phyloP scores from a whole-genome alignment of 306 rosid species.

The Betula pendula region DNA sequence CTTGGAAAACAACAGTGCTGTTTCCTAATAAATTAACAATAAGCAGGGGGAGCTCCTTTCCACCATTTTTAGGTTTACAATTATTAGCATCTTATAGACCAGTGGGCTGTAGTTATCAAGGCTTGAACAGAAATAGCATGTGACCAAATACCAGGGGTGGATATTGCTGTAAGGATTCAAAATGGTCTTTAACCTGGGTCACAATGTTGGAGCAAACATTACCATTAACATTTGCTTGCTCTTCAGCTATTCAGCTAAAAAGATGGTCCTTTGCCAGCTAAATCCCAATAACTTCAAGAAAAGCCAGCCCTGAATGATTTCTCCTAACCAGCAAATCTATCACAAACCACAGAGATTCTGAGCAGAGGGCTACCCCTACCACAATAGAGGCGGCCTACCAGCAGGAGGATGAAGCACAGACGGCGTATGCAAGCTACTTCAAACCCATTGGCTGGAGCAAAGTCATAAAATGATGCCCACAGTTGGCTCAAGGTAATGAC shows the following conservation, averaged over 20 bases:
- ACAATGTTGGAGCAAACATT: neutral
- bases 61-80: neutral
- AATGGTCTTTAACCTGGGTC: neutral
- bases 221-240: conserved; percentile 2
- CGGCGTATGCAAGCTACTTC: neutral
- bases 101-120: neutral
- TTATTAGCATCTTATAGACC: neutral
- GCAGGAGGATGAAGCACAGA: neutral
- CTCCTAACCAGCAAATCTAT: neutral
- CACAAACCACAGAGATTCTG: neutral
- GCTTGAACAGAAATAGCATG: neutral
- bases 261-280: neutral
- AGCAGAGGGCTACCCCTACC: neutral
- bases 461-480: neutral
- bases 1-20: neutral
- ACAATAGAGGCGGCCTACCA: neutral
- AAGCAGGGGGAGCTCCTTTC: neutral
- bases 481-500: neutral
- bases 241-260: neutral
- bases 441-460: neutral
- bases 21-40: neutral
- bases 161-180: neutral
- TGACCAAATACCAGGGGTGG: neutral
- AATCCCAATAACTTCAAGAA: neutral
- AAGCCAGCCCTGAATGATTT: neutral